Evolutionary conservation across 1,139 yeast species (phyloP).

Genomic region (Suzukiozyma palmioleophila): DNA sequence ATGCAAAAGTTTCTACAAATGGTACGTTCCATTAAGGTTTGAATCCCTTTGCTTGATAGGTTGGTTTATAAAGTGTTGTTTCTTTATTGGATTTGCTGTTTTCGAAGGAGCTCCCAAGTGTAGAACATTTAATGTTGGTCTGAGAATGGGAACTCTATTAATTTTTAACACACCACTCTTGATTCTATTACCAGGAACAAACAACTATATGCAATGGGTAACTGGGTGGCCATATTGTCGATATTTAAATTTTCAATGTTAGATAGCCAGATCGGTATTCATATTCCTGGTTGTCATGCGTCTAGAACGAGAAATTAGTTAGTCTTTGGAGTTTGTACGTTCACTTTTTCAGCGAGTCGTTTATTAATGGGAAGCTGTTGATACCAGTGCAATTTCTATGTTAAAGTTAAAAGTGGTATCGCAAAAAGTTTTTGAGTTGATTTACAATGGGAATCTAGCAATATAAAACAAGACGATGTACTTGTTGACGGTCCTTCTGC

Average conservation of each 20-base stretch:
- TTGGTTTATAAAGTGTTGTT: constrained; percentile 9
- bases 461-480: constrained; percentile 14
- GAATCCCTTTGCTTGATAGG: constrained; percentile 14
- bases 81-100: constrained; percentile 13
- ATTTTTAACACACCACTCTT: constrained; percentile 18
- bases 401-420: constrained; percentile 45
- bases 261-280: constrained; percentile 19
- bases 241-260: constrained; percentile 19
- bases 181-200: constrained; percentile 22
- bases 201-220: constrained; percentile 21
- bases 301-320: constrained; percentile 9
- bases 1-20: constrained; percentile 1
- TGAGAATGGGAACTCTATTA: constrained; percentile 22
- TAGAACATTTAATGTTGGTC: constrained; percentile 16
- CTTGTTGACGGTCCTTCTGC: constrained; percentile 28
- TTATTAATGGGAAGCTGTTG: constrained; percentile 48
- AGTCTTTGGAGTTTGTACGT: constrained; percentile 14
- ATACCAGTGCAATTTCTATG: constrained; percentile 33
- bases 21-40: constrained; percentile 18
- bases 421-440: constrained; percentile 30
- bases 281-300: constrained; percentile 16
- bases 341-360: constrained; percentile 23
- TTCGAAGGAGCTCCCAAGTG: constrained; percentile 10
- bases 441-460: constrained; percentile 7
- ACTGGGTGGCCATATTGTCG: constrained; percentile 20